Conservation (phyloP, 176 grass and related monocot genomes). For the Secale cereale region DNA sequence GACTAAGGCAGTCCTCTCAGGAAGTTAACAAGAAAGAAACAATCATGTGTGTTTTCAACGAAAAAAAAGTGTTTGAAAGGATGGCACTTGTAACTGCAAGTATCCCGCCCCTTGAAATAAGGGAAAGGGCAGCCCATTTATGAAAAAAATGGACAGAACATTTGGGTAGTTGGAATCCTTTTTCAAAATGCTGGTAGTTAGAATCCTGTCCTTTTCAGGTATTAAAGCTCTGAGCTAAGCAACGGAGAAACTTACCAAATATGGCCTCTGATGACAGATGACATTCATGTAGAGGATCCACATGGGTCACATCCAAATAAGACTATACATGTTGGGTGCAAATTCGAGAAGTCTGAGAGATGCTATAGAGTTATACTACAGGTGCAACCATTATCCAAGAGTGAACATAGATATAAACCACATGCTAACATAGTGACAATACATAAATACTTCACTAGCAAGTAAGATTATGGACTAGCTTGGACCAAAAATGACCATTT, state of each 20-base stretch:
- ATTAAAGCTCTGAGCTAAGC: conserved; percentile 17
- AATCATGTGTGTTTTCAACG: neutral
- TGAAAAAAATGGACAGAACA: neutral
- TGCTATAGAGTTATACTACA: too few species aligned
- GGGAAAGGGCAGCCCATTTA: conserved; percentile 5
- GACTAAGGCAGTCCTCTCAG: too few species aligned
- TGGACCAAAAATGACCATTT: neutral
- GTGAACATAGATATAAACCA: neutral
- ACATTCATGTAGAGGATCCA: neutral
- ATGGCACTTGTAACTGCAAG: neutral
- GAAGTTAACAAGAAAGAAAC: too few species aligned
- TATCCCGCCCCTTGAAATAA: neutral
- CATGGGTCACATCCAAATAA: neutral
- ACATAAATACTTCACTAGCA: neutral
- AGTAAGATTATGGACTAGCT: neutral
- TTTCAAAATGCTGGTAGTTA: neutral
- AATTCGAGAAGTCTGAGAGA: neutral
- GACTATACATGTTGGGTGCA: neutral
- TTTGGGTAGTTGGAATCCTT: conserved; percentile 9
- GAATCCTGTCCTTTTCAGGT: neutral
- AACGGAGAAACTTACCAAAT: neutral
- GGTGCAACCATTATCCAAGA: too few species aligned
- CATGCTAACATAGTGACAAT: neutral
- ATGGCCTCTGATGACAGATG: neutral
- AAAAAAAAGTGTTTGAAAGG: neutral